These are phyloP conservation scores for Chrysochromulina parva DNA, from an alignment of 78 protist species.

Conservation along the genomic window DNA sequence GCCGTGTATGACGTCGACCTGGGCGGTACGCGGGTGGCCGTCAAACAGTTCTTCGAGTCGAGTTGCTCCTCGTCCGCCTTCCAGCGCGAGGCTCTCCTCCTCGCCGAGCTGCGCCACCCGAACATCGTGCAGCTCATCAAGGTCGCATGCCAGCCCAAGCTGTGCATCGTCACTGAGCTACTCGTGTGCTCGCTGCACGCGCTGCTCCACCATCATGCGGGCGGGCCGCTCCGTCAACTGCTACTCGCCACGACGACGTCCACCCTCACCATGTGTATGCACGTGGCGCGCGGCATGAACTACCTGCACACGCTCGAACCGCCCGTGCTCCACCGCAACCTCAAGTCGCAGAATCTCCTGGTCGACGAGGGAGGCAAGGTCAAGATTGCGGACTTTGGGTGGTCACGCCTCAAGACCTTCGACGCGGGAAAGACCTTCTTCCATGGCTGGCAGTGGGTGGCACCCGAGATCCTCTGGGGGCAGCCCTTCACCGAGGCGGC, in stretches of 20 bases:
- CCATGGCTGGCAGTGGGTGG: constrained; percentile 35
- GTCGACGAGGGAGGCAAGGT: neutral
- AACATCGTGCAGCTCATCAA: constrained; percentile 14
- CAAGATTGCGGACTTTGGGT: constrained; percentile 40
- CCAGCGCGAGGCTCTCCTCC: neutral
- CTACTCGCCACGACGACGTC: too few species aligned
- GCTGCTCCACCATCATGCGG: neutral
- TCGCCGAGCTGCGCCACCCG: constrained; percentile 2
- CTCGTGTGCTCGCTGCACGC: neutral
- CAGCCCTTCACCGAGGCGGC: neutral
- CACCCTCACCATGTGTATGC: neutral
- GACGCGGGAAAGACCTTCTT: constrained; percentile 3
- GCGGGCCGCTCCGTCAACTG: neutral
- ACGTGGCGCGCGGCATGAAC: constrained; percentile 40
- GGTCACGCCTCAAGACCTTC: neutral
- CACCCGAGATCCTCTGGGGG: constrained; percentile 33
- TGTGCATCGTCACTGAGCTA: neutral
- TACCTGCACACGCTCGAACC: constrained; percentile 23
- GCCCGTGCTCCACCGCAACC: constrained; percentile 37
- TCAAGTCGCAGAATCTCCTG: constrained; percentile 40
- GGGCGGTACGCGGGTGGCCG: constrained; percentile 5
- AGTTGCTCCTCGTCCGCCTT: neutral
- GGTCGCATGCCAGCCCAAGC: neutral
- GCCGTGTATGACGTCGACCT: neutral
- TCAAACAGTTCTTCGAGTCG: neutral